These are phyloP conservation scores for Sutorius eximius DNA, from an alignment of 1,284 basidiomycete genomes.

Conservation along the genomic window DNA sequence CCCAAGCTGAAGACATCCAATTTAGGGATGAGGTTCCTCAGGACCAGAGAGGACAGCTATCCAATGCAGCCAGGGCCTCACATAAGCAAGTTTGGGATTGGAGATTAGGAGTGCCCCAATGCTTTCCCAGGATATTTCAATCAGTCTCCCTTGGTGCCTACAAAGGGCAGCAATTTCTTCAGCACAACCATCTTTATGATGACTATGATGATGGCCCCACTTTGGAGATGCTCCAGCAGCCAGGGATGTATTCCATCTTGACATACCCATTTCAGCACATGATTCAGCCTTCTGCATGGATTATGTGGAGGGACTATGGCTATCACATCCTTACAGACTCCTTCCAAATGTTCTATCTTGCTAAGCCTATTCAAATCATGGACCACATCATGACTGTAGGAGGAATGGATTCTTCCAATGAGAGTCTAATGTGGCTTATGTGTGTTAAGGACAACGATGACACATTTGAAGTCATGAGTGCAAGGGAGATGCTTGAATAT, in stretches of 20 bases:
- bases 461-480: too few relatives aligned
- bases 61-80: neutral
- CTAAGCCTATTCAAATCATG: neutral
- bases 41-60: neutral
- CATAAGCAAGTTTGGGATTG: conserved; percentile 1
- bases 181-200: neutral
- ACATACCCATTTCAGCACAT: too few relatives aligned
- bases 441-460: too few relatives aligned
- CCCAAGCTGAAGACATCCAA: neutral
- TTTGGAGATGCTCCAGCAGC: too few relatives aligned
- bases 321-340: conserved; percentile 3
- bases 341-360: conserved; percentile 22
- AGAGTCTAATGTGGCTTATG: too few relatives aligned
- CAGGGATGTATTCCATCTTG: too few relatives aligned
- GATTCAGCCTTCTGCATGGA: too few relatives aligned
- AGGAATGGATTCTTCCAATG: neutral
- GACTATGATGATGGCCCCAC: too few relatives aligned
- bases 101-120: neutral
- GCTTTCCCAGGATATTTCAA: neutral
- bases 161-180: neutral
- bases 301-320: too few relatives aligned
- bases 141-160: neutral
- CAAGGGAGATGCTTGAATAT: conserved; percentile 11
- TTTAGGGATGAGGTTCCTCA: neutral
- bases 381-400: conserved; percentile 11